Base-by-base conservation (phyloP, 2,329 filamentous ascomycete species). In the Cyanodermella asteris region DNA sequence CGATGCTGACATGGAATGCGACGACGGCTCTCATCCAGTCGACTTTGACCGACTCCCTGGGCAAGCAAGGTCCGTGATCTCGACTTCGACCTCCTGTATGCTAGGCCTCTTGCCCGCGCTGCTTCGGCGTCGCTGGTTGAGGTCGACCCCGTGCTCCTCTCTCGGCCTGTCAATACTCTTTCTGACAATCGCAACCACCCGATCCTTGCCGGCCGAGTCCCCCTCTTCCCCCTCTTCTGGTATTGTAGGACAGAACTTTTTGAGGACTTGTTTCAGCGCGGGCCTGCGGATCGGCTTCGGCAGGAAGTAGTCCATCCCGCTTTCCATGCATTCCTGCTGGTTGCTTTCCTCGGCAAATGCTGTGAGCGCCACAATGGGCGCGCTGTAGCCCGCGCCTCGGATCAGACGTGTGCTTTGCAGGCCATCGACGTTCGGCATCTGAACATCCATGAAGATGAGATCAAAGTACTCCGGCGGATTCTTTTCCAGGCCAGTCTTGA, bases 401-500 rank as follows among this genome's bases (percentile, higher is more conserved):
- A 93, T 91, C 17, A 90, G 55, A 7, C 72, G 64, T 1, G 82
- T 91, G 23, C 74, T 82, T 43, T 91, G 73, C 13, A 93, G 53
- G 2, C 82, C 82, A 40, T 91, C 81, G 9, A 93, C 61, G 33
- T 87, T 90, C 4, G 82, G 82, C 82, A 93, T 93, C 49, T 67
- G 78, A 6, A 91, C 73, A 39, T 93, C 82, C 82, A 91, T 93
- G 42, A 91, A 87, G 33, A 93, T 84, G 14, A 93, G 58, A 36
- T 91, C 78, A 42, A 84, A 91, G 12, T 24, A 14, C n/a, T n/a
- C n/a, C 26, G 81, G 82, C 6, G 56, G 56, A 2, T 71, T 62
- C 15, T 61, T 62, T 24, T 71, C 66, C 74, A 91, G 87, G 34
- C 70, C 74, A 10, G 68, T 68, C 43, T 80, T 82, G 35, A 91